phyloP scores from a whole-genome alignment of 2,329 filamentous ascomycete genomes.

The Apiospora saccharicola region DNA sequence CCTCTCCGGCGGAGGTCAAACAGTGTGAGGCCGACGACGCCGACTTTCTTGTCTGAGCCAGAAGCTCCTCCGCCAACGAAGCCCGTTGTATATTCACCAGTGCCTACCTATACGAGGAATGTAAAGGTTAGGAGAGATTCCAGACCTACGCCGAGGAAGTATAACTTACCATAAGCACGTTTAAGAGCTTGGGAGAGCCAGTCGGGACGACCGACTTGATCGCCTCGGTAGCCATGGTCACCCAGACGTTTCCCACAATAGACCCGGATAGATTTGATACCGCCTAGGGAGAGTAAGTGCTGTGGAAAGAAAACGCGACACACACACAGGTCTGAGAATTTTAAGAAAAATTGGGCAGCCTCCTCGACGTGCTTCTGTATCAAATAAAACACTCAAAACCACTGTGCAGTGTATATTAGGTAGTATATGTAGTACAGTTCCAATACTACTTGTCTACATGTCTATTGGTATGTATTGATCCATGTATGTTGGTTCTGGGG shows the following conservation, averaged over 20 bases:
- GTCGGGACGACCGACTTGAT: slow-evolving; percentile 23
- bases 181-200: slow-evolving; percentile 55
- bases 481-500: neutral
- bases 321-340: neutral
- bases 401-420: neutral
- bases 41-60: slow-evolving; percentile 93
- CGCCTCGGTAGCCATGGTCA: slow-evolving; percentile 35
- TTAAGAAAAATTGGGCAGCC: neutral
- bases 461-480: neutral
- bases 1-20: slow-evolving; percentile 89
- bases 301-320: neutral
- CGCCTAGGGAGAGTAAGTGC: neutral
- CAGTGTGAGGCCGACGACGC: slow-evolving; percentile 87
- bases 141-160: neutral
- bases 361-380: neutral
- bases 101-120: slow-evolving; percentile 69
- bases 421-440: neutral
- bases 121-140: neutral
- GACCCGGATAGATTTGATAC: neutral
- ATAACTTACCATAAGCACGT: slow-evolving; percentile 70
- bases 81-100: slow-evolving; percentile 95
- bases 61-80: slow-evolving; percentile 87
- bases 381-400: neutral
- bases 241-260: neutral
- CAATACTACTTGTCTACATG: neutral